Evolutionary conservation across 257 asterid genomes (phyloP), one percentile per base, ranked within the genome.

Genomic region (Thymus mandschuricus): DNA sequence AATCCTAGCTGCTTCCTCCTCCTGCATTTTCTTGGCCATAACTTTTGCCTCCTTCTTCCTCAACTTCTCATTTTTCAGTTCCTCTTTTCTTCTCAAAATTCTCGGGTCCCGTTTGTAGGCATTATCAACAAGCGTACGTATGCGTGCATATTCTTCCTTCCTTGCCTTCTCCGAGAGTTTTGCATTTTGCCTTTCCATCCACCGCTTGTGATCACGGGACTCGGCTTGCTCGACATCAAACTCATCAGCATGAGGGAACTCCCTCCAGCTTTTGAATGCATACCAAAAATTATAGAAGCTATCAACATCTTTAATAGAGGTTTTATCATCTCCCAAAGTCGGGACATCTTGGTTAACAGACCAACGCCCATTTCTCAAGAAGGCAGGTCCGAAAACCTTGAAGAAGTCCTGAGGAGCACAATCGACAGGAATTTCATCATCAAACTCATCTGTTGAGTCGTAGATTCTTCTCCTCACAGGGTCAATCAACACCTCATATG

Each of bases 101-200:
- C 97, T 85, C 28, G 97, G 97, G 74, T 94, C 99, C 71, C 90
- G 81, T 66, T 82, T 95, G 82, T 91, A 89, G 31, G 99, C 98
- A 81, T 85, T 95, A 66, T 89, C 98, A 79, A 95, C 97, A 79
- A 95, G 98, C 34, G 86, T 64, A 12, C 98, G 99, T 58, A 95
- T 56, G 4, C 98, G 89, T 27, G 82, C 87, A 8, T 67, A 65
- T 69, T 95, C 99, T 75, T 95, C 99, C 78, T 91, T 95, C 85
- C 97, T 86, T 34, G 98, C 97, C 81, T 86, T 89, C 90, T 95
- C 99, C 0, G 98, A 74, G 30, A 95, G 93, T 72, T 95, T 95
- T 4, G 96, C 93, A 64, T 95, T 95, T 76, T 95, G 98, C 77
- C 98, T 86, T 60, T 95, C 99, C 98, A 91, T 95, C 99, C 99